Evolutionary conservation across 1,284 basidiomycete genomes (phyloP), one percentile per base, ranked within the genome.

Genomic region (Cutaneotrichosporon spelunceum): DNA sequence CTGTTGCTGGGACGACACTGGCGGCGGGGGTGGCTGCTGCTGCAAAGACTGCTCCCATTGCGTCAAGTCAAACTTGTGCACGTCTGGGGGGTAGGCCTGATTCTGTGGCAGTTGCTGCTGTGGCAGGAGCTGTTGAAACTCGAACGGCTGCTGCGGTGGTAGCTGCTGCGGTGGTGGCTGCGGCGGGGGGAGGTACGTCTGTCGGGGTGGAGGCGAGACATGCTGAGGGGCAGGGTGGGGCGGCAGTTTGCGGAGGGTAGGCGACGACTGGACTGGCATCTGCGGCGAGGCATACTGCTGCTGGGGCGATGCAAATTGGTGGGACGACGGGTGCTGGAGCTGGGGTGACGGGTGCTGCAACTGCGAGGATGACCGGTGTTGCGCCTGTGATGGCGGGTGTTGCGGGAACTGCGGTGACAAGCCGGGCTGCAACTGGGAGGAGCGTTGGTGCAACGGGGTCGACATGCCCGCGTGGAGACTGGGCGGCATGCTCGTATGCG

Each of bases 41-140:
- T 58, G 48, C 27, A 29, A 16, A 7, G 24, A 11, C 34, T 58
- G 56, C 19, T 57, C 48, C 48, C 19, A 34, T 14, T 39, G 34
- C 23, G 26, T 11, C 45, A 36, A 14, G 23, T 57, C 45, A 4
- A 39, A 34, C 16, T 27, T n/a, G 16, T 3, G 39, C 7, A 24
- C 30, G 6, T 34, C 10, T 10, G 39, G 52, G 21, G 34, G 53
- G 33, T 53, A 45, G 4, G 29, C 6, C 5, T 47, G 9, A 13
- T 29, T 11, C 26, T 50, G 48, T 9, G 8, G 26, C 26, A n/a
- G 48, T 26, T 27, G 48, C 19, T 10, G 48, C 27, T 11, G 48
- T 3, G 19, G 26, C 16, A n/a, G 48, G 3, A 30, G n/a, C 27
- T 30, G 48, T 19, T 10, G 45, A 10, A 33, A 21, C 3, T 33